Evolutionary conservation across 1,284 basidiomycete species (phyloP).

Genomic region (Grifola frondosa): DNA sequence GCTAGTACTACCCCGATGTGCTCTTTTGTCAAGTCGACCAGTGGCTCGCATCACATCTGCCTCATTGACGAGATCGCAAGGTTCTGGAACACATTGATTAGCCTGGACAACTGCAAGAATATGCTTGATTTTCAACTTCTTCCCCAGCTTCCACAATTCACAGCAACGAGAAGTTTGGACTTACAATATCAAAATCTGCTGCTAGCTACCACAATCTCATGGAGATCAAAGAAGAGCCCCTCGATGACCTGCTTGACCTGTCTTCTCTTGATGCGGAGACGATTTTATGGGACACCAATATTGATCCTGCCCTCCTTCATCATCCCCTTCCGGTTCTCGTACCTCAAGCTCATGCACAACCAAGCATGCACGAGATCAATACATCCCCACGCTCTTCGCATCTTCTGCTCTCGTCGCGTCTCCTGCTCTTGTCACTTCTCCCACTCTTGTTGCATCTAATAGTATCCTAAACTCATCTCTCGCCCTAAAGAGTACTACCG

Average conservation of each 20-base stretch:
- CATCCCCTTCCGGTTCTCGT: no score
- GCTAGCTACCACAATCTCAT: background rate
- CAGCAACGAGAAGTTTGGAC: background rate
- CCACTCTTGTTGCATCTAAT: no score
- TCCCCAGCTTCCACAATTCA: background rate
- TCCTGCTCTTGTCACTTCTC: no score
- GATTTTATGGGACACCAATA: background rate
- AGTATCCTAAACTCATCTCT: no score
- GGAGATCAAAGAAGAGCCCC: background rate
- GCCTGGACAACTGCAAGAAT: no score
- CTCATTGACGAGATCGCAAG: constrained; percentile 4
- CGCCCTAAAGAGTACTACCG: no score
- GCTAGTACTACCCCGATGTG: no score
- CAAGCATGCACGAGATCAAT: no score
- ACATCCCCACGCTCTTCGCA: no score
- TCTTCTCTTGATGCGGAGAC: background rate
- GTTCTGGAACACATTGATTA: constrained; percentile 4
- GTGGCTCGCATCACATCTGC: constrained; percentile 6
- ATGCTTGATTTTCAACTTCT: no score
- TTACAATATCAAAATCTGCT: background rate
- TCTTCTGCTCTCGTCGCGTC: no score
- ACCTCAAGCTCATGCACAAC: no score
- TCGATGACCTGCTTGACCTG: background rate
- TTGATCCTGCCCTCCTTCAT: background rate
- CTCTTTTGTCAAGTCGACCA: background rate